Conservation (phyloP, 1,284 basidiomycete species). For the Tylopilus sp. region DNA sequence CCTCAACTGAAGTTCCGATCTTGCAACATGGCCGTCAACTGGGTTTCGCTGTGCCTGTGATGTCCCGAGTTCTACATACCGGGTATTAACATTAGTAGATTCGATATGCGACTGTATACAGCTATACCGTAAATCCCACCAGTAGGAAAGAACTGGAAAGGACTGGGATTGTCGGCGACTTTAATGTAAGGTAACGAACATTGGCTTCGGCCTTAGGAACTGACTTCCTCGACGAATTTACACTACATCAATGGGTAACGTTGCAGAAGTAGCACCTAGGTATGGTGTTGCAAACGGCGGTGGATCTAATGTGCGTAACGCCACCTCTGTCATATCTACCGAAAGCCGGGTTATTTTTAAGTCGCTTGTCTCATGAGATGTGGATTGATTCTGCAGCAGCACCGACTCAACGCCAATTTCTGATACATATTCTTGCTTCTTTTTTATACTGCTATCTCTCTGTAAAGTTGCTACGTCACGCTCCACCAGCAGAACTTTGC, state of each 20-base stretch:
- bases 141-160: conserved; percentile 17
- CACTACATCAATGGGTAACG: conserved; percentile 57
- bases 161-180: conserved; percentile 20
- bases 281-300: conserved; percentile 63
- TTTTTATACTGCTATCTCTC: too few relatives aligned
- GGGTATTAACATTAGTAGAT: conserved; percentile 45
- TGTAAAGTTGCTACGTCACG: too few relatives aligned
- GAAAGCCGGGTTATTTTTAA: conserved; percentile 65
- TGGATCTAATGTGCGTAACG: conserved; percentile 66
- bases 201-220: conserved; percentile 66
- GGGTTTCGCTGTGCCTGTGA: conserved; percentile 59
- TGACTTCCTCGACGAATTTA: conserved; percentile 63
- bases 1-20: conserved; percentile 48
- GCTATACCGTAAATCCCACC: conserved; percentile 42
- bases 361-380: conserved; percentile 41
- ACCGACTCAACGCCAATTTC: too few relatives aligned
- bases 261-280: conserved; percentile 49
- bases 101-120: conserved; percentile 83
- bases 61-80: conserved; percentile 71
- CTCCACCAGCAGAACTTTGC: too few relatives aligned
- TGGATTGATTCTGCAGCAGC: too few relatives aligned
- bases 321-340: conserved; percentile 73
- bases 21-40: conserved; percentile 52
- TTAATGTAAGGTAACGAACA: conserved; percentile 61
- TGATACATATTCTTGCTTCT: too few relatives aligned